Percentiles rank a stretch among this genome's conserved stretches.
phyloP scores from a whole-genome alignment of 306 rosid species.

The Cicer bijugum region DNA sequence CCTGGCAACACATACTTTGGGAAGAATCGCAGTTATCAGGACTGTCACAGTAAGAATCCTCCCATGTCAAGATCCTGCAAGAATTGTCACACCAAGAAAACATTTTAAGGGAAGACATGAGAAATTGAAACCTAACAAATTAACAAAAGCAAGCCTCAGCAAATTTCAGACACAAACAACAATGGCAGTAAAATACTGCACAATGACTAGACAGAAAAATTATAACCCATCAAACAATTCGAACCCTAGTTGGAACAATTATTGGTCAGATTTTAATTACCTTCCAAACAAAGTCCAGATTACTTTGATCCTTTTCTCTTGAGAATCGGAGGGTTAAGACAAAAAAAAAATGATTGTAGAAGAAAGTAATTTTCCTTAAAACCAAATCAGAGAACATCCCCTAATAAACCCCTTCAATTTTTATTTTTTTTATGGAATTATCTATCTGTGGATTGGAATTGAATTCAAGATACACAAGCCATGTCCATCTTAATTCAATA shows the following conservation, averaged over 20 bases:
- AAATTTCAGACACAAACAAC: not conserved
- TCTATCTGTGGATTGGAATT: no score
- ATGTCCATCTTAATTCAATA: constrained; percentile 29
- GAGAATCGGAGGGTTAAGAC: no score
- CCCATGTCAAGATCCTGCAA: constrained; percentile 93
- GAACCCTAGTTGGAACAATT: no score
- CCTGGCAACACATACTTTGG: constrained; percentile 53
- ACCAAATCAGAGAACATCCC: constrained; percentile 1
- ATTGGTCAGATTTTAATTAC: no score
- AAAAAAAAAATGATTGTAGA: not conserved
- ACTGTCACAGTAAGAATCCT: constrained; percentile 84
- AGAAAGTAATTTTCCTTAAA: constrained; percentile 24
- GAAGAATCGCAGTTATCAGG: constrained; percentile 56
- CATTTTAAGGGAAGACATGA: constrained; percentile 13
- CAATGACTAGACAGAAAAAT: constrained; percentile 1
- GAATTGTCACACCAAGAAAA: constrained; percentile 34
- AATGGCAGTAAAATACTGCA: constrained; percentile 25
- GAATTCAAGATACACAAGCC: not conserved
- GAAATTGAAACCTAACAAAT: constrained; percentile 12
- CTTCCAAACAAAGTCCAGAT: no score
- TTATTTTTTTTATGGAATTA: not conserved
- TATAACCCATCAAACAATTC: constrained; percentile 16
- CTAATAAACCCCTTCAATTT: not conserved
- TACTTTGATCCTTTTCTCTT: no score
- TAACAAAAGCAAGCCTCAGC: not conserved